A percentile compares a stretch with the other conserved stretches of the same genome.
Conservation (phyloP, 2,329 filamentous ascomycete species). For the Podosphaera xanthii region DNA sequence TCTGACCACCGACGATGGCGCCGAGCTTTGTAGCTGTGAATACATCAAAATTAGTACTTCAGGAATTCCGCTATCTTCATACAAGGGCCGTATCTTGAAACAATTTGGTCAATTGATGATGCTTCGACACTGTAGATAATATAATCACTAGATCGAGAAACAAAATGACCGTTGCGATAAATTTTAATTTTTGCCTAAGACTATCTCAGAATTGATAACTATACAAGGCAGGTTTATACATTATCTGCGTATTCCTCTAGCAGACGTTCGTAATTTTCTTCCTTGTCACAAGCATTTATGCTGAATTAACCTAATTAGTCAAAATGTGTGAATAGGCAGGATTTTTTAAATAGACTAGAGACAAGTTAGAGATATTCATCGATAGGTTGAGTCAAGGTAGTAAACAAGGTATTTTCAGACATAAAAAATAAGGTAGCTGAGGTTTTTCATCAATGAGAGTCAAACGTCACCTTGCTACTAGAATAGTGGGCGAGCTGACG, state of each 20-base stretch:
- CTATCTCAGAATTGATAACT: constrained; percentile 16
- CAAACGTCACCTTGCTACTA: constrained; percentile 38
- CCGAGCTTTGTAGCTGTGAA: constrained; percentile 67
- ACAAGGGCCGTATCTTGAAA: constrained; percentile 82
- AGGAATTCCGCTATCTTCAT: constrained; percentile 21
- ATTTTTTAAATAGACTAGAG: not conserved
- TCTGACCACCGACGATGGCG: constrained; percentile 91
- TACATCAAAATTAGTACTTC: constrained; percentile 5
- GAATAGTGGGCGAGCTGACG: constrained; percentile 45
- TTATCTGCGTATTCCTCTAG: constrained; percentile 61
- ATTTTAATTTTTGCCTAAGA: constrained; percentile 66
- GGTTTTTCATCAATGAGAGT: constrained; percentile 94
- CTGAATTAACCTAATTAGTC: constrained; percentile 26
- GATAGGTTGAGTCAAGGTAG: not conserved
- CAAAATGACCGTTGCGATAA: constrained; percentile 79
- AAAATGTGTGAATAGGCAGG: not conserved
- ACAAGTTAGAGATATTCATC: not conserved
- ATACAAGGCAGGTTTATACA: constrained; percentile 36
- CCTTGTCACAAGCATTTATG: constrained; percentile 82
- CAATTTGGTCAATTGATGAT: constrained; percentile 67
- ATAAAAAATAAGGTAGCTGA: constrained; percentile 88
- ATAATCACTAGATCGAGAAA: constrained; percentile 90
- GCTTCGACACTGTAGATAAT: constrained; percentile 98
- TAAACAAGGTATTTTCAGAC: constrained; percentile 42
- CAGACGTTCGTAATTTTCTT: constrained; percentile 67